Conservation (phyloP, 2,329 filamentous ascomycete genomes). For the Trichoderma atrobrunneum region DNA sequence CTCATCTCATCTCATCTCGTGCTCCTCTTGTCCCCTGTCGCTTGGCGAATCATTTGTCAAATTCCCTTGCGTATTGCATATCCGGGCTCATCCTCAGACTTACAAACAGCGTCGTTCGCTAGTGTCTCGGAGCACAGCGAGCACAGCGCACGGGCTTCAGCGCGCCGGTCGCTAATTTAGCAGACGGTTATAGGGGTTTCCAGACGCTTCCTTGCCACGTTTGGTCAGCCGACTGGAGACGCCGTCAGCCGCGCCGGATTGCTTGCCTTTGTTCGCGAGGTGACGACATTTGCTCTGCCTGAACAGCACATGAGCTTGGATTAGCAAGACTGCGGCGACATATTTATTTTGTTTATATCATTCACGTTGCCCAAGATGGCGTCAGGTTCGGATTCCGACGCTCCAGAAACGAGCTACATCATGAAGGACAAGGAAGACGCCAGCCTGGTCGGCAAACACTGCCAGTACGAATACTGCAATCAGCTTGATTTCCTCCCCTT, state of each 20-base stretch:
- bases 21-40: not conserved
- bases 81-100: not conserved
- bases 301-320: constrained; percentile 16
- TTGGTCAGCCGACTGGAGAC: constrained; percentile 17
- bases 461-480: constrained; percentile 86
- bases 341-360: constrained; percentile 5
- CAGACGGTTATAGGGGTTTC: constrained; percentile 28
- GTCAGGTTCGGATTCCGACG: constrained; percentile 44
- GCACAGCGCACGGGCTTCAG: not conserved
- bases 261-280: constrained; percentile 1
- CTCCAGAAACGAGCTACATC: constrained; percentile 58
- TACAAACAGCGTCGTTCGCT: not conserved
- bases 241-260: constrained; percentile 5
- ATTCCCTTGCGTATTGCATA: not conserved
- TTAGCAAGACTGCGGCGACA: constrained; percentile 4
- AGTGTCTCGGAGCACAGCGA: not conserved
- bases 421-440: constrained; percentile 74
- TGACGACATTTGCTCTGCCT: constrained; percentile 33
- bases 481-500: constrained; percentile 97
- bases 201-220: constrained; percentile 31
- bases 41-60: not conserved
- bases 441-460: constrained; percentile 83
- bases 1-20: not conserved
- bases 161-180: not conserved
- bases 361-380: constrained; percentile 45